Evolutionary conservation across 768 basidiomycete species (phyloP), one percentile per base, ranked within the genome.

Genomic region (Suillus subalutaceus): DNA sequence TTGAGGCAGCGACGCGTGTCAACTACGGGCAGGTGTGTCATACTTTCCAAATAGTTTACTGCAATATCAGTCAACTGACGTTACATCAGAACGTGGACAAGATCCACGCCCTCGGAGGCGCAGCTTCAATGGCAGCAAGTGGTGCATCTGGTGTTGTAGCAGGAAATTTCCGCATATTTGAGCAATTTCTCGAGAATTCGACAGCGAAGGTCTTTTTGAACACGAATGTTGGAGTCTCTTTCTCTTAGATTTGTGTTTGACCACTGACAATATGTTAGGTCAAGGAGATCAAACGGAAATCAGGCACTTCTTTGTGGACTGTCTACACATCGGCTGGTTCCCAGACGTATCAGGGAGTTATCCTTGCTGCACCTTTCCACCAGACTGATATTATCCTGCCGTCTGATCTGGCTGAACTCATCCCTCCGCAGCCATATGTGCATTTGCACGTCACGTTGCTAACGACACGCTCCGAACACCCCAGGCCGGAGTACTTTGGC

Each of bases 361-460:
- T 99, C 72, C 81, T 97, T 63, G 95, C 96, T 2, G 90, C 94
- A 2, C 97, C 97, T 3, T 92, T 88, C 81, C 88, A 93, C 77
- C 86, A 83, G 35, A 84, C 91, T 2, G 79, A 78, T 16, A 90
- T 93, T 68, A 72, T 73, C 6, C 75, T 92, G 32, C 83, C 89
- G 5, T 62, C 75, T 6, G 72, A 84, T 20, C 74, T 90, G 38
- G 73, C 84, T 6, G 75, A 81, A 4, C 81, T 81, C 57, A 85
- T 95, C 40, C 89, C 90, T 2, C 72, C 81, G 44, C 90, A 92
- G 69, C 88, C 89, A 26, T 97, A 97, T 74, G 84, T 94, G 57
- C 87, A 85, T 69, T 87, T 98, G 2, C 93, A 96, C 73, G 95
- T 97, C 61, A 97, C 97, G 12, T 84, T 95, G 26, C 81, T 99